These are phyloP conservation scores for Arctium lappa DNA, from an alignment of 129 eudicot species.

Conservation along the genomic window DNA sequence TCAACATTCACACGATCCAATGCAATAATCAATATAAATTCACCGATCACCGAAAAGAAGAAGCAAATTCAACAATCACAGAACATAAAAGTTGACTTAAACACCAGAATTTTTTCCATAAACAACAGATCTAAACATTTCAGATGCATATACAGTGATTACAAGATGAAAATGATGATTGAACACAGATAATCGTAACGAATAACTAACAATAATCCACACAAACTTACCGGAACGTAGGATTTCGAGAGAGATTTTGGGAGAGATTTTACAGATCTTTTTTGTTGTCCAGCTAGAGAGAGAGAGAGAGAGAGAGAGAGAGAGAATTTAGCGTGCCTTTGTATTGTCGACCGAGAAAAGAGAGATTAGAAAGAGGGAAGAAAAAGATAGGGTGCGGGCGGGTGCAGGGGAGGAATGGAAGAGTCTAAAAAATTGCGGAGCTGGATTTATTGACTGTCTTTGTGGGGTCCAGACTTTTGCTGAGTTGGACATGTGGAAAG, in stretches of 20 bases:
- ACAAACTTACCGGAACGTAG: slow-evolving; percentile 18
- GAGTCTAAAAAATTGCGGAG: neutral
- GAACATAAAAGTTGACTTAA: neutral
- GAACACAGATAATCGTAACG: slow-evolving; percentile 10
- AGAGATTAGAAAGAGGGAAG: neutral
- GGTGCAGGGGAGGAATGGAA: slow-evolving; percentile 21
- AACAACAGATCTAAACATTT: slow-evolving; percentile 23
- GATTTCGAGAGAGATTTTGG: slow-evolving; percentile 16
- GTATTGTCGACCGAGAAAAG: slow-evolving; percentile 23
- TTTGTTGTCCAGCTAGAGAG: slow-evolving; percentile 14
- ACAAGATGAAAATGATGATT: neutral
- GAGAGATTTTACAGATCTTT: slow-evolving; percentile 34
- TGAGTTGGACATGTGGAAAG: slow-evolving; percentile 29
- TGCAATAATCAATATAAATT: neutral
- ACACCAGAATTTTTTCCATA: neutral
- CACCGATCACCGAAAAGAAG: neutral
- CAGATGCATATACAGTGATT: slow-evolving; percentile 13
- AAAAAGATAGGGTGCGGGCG: slow-evolving; percentile 24
- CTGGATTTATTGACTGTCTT: slow-evolving; percentile 29
- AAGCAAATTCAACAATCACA: neutral
- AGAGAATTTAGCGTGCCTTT: slow-evolving; percentile 33
- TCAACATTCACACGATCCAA: slow-evolving; percentile 2
- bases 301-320: slow-evolving; percentile 2
- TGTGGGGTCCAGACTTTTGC: slow-evolving; percentile 10
- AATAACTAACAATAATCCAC: neutral